Evolutionary conservation across 768 basidiomycete genomes (phyloP), one percentile per base, ranked within the genome.

Genomic region (Crassisporium funariophilum): DNA sequence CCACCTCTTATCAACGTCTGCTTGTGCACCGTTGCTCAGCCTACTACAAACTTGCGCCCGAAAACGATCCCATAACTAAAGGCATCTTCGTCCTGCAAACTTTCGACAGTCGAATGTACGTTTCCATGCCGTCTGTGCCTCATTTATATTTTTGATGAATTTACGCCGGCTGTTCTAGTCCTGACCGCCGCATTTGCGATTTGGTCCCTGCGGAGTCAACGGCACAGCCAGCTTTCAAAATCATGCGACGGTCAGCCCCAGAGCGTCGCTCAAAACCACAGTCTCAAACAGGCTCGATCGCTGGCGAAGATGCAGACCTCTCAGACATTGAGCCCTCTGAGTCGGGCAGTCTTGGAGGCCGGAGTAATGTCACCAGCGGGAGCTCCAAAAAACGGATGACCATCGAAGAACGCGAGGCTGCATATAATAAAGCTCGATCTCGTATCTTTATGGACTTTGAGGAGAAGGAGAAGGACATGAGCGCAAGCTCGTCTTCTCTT

Each of bases 381-480:
- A 79, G 78, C 50, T 77, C 67, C 57, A 89, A 85, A 71, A 83
- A 86, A 60, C 77, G 78, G 22, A 81, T 82, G 72, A 91, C 91
- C 2, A 83, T 93, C 17, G 86, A 88, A 58, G 84, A 93, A 63
- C 85, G 91, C 23, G 89, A 88, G 60, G 91, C 88, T 0, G 91
- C 89, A n/a, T 93, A 93, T 56, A 87, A 88, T 43, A 84, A 89
- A 65, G 91, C 91, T 21, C 81, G 91, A 36, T 85, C 82, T 27
- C 80, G 91, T 46, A 93, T 93, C 54, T 93, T 93, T 69, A 86
- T 88, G 81, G 84, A 70, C 53, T 89, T 91, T 54, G 78, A 88
- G 61, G 80, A 79, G 46, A 82, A 84, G 56, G 84, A 83, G 33
- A 83, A 81, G 54, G 84, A 87, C 53, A 75, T 83, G 67, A 90